Evolutionary conservation across 495 filamentous ascomycete genomes (phyloP).

Genomic region (Podospora conica): DNA sequence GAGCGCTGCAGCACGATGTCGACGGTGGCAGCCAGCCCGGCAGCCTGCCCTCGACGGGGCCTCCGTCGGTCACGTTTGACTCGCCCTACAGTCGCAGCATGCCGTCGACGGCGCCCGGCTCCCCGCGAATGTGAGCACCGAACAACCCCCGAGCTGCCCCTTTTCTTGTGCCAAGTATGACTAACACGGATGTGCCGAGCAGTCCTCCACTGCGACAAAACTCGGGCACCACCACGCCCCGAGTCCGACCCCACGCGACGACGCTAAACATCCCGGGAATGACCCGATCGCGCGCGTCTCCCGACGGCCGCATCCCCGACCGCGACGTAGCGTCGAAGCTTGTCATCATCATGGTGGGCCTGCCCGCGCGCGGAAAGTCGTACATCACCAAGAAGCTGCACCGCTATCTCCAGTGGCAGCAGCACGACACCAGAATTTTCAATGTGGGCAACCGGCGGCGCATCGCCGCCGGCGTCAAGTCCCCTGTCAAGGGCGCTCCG

Average conservation of each 20-base stretch:
- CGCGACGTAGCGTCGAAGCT: conserved; percentile 91
- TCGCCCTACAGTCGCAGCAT: conserved; percentile 45
- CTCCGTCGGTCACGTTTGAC: conserved; percentile 29
- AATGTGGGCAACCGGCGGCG: conserved; percentile 91
- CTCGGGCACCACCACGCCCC: conserved; percentile 55
- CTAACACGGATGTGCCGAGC: conserved; percentile 18
- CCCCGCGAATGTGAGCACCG: conserved; percentile 46
- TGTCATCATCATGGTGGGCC: conserved; percentile 96
- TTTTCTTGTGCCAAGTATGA: background rate
- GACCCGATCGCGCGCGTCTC: conserved; percentile 88
- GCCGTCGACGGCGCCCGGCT: conserved; percentile 47
- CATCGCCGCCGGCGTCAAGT: conserved; percentile 56
- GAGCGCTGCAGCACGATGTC: conserved; percentile 29
- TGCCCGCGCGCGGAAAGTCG: conserved; percentile 91
- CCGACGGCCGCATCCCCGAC: conserved; percentile 86
- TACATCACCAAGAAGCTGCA: conserved; percentile 98
- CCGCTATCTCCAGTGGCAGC: conserved; percentile 92
- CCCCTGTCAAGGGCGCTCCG: conserved; percentile 23
- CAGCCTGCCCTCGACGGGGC: conserved; percentile 16
- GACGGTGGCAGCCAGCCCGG: conserved; percentile 5
- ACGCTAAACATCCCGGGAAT: conserved; percentile 81
- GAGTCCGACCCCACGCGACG: conserved; percentile 65
- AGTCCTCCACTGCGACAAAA: conserved; percentile 52
- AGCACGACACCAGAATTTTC: conserved; percentile 92
- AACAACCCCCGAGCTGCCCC: background rate